phyloP scores from a whole-genome alignment of 2,329 filamentous ascomycete genomes.

The Sporothrix dimorphospora region DNA sequence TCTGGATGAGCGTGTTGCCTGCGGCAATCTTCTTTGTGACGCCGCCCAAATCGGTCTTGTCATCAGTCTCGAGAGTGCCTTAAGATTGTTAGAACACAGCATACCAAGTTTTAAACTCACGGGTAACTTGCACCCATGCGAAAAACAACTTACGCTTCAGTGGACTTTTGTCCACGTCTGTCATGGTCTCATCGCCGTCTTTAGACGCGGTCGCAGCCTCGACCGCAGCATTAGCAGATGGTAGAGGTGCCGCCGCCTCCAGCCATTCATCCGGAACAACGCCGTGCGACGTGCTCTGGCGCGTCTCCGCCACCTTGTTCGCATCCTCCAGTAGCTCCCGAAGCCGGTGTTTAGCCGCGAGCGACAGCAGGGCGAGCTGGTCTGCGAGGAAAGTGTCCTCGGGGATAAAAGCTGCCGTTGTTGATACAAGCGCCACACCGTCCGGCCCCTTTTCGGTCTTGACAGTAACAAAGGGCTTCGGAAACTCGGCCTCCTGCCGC shows the following conservation, averaged over 20 bases:
- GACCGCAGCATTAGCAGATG: background rate
- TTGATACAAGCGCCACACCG: slow-evolving; percentile 62
- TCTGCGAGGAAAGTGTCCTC: slow-evolving; percentile 77
- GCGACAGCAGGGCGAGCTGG: slow-evolving; percentile 78
- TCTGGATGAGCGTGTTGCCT: slow-evolving; percentile 51
- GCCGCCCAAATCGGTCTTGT: slow-evolving; percentile 34
- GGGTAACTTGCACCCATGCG: background rate
- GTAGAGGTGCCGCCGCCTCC: slow-evolving; percentile 64
- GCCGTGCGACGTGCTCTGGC: slow-evolving; percentile 79
- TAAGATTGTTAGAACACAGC: slow-evolving; percentile 30
- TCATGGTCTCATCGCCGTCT: slow-evolving; percentile 42
- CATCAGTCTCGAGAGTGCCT: slow-evolving; percentile 50
- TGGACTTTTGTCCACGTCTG: slow-evolving; percentile 49
- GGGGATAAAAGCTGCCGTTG: slow-evolving; percentile 70
- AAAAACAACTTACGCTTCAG: slow-evolving; percentile 60
- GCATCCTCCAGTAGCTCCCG: slow-evolving; percentile 78
- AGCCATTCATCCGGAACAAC: slow-evolving; percentile 75
- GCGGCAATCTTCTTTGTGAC: slow-evolving; percentile 47
- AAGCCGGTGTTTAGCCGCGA: slow-evolving; percentile 80
- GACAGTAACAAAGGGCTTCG: slow-evolving; percentile 57
- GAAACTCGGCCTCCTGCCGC: slow-evolving; percentile 53
- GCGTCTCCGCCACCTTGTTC: slow-evolving; percentile 67
- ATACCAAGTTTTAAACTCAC: too few relatives aligned
- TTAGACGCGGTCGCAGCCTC: slow-evolving; percentile 39
- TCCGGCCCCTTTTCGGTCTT: slow-evolving; percentile 63